These are phyloP conservation scores for Mycena galericulata DNA, from an alignment of 768 basidiomycete genomes.

Conservation along the genomic window DNA sequence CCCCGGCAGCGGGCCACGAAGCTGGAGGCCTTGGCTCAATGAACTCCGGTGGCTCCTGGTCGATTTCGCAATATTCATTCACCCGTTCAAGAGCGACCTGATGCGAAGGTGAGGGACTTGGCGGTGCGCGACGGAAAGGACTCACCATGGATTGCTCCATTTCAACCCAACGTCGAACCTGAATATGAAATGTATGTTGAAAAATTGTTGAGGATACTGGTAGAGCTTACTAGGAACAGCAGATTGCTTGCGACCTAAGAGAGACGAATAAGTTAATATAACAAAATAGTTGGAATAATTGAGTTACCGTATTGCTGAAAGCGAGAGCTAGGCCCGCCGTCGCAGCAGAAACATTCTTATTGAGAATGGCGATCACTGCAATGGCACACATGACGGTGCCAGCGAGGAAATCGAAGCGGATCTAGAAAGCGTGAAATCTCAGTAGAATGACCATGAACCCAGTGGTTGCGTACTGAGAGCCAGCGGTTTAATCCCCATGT, in stretches of 20 bases:
- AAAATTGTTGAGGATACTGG: background rate
- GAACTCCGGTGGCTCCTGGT: constrained; percentile 83
- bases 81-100: constrained; percentile 90
- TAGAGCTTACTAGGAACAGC: constrained; percentile 64
- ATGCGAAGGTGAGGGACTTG: too few relatives aligned
- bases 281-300: background rate
- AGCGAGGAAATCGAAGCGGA: constrained; percentile 84
- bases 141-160: constrained; percentile 91
- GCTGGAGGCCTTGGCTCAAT: constrained; percentile 83
- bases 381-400: constrained; percentile 76
- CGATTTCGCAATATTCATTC: constrained; percentile 89
- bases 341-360: constrained; percentile 80
- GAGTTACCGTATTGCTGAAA: constrained; percentile 75
- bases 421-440: constrained; percentile 58
- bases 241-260: constrained; percentile 66
- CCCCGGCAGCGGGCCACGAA: constrained; percentile 81
- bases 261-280: background rate
- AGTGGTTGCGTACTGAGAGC: constrained; percentile 73
- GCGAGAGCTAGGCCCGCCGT: constrained; percentile 88
- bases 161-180: constrained; percentile 84
- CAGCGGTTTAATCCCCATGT: constrained; percentile 95
- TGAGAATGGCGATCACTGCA: constrained; percentile 72
- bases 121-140: too few relatives aligned
- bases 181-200: background rate
- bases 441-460: background rate